These are phyloP conservation scores for Huntiella savannae DNA, from an alignment of 2,329 filamentous ascomycete species.

Conservation along the genomic window DNA sequence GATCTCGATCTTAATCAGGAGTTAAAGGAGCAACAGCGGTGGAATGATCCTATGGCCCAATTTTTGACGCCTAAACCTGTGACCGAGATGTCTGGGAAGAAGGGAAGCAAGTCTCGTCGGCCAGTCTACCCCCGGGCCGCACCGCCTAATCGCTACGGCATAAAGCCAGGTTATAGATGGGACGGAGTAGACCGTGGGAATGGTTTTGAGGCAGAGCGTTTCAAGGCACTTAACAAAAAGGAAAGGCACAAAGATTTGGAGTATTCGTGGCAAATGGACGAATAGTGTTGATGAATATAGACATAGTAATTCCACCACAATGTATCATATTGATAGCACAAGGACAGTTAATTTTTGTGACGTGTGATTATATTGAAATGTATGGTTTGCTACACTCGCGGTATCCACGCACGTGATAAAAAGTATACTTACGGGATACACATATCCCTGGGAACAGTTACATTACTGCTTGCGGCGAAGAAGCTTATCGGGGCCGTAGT, in stretches of 20 bases:
- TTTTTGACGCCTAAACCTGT: conserved; percentile 43
- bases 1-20: conserved; percentile 75
- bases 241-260: conserved; percentile 61
- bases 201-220: conserved; percentile 85
- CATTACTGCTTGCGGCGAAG: conserved; percentile 22
- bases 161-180: conserved; percentile 82
- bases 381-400: too few relatives aligned
- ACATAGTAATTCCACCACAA: neutral
- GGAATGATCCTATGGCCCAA: conserved; percentile 84
- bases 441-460: neutral
- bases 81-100: conserved; percentile 15
- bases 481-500: conserved; percentile 36
- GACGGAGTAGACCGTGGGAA: conserved; percentile 90
- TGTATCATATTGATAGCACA: neutral
- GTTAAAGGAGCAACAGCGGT: conserved; percentile 54
- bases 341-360: neutral
- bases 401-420: too few relatives aligned
- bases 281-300: conserved; percentile 27
- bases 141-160: conserved; percentile 83
- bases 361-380: too few relatives aligned
- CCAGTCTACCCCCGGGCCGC: conserved; percentile 63
- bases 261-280: conserved; percentile 95
- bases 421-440: too few relatives aligned
- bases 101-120: conserved; percentile 21
- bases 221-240: conserved; percentile 65